These are phyloP conservation scores for Plasmodium yoelii DNA, from an alignment of 169 alveolate genomes.

Conservation along the genomic window DNA sequence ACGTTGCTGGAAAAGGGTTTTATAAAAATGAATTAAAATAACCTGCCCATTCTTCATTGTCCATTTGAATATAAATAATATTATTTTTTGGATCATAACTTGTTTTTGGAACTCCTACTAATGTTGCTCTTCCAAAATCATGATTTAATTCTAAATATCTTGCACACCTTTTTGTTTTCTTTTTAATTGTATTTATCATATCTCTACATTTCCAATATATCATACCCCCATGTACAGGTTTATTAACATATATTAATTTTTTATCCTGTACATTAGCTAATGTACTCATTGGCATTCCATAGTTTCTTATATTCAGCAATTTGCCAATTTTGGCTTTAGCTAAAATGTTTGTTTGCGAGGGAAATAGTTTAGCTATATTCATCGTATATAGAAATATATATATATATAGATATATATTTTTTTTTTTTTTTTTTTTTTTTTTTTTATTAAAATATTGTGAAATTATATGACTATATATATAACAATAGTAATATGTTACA, in stretches of 20 bases:
- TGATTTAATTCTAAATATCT: conserved; percentile 80
- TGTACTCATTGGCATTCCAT: conserved; percentile 17
- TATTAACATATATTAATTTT: conserved; percentile 66
- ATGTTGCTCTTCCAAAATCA: conserved; percentile 78
- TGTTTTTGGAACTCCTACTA: conserved; percentile 86
- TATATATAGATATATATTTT: no score
- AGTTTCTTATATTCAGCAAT: conserved; percentile 29
- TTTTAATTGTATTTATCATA: conserved; percentile 56
- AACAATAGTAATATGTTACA: neutral
- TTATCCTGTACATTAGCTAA: neutral
- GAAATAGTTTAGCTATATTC: conserved; percentile 21
- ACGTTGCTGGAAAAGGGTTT: no score
- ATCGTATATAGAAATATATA: conserved; percentile 1
- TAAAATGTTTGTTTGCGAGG: conserved; percentile 10
- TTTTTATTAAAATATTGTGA: neutral
- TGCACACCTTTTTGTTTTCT: conserved; percentile 76
- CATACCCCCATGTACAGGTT: conserved; percentile 85
- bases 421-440: neutral
- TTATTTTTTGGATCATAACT: conserved; percentile 86
- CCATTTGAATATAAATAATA: conserved; percentile 84
- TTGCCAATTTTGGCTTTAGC: conserved; percentile 19
- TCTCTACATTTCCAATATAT: conserved; percentile 82
- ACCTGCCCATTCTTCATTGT: conserved; percentile 87
- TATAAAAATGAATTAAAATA: neutral
- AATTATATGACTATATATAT: neutral